phyloP scores from a whole-genome alignment of 2,329 filamentous ascomycete species.

The Stachybotrys chlorohalonatus region DNA sequence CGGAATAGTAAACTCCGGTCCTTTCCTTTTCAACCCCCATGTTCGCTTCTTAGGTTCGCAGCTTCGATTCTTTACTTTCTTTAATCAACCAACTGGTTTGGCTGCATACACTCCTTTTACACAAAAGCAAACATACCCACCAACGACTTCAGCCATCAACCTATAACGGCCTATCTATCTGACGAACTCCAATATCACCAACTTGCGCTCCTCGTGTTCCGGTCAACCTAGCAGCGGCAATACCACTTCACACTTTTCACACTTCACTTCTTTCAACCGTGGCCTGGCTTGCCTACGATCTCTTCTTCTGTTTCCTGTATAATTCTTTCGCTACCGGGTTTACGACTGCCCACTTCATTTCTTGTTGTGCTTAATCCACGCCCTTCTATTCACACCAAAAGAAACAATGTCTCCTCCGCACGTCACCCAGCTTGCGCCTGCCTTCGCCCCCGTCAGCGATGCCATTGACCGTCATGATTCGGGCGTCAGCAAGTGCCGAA shows the following conservation, averaged over 20 bases:
- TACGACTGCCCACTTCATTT: slow-evolving; percentile 1
- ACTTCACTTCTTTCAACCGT: slow-evolving; percentile 6
- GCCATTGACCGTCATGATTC: slow-evolving; percentile 49
- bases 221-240: slow-evolving; percentile 6
- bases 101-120: slow-evolving; percentile 46
- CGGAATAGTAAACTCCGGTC: slow-evolving; percentile 10
- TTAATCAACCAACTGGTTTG: slow-evolving; percentile 42
- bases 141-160: slow-evolving; percentile 1
- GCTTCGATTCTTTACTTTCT: slow-evolving; percentile 25
- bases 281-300: slow-evolving; percentile 11
- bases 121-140: not conserved
- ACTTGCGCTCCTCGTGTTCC: slow-evolving; percentile 9
- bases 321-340: not conserved
- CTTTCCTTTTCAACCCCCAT: slow-evolving; percentile 17
- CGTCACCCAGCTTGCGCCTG: slow-evolving; percentile 31
- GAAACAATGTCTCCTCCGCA: slow-evolving; percentile 41
- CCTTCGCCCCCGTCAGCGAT: slow-evolving; percentile 44
- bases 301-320: not conserved
- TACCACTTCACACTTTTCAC: slow-evolving; percentile 17
- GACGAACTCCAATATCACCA: slow-evolving; percentile 9
- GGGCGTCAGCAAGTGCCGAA: slow-evolving; percentile 56
- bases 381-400: not conserved
- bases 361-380: not conserved
- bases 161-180: slow-evolving; percentile 4
- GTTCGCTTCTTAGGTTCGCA: slow-evolving; percentile 25